phyloP scores from a whole-genome alignment of 164 flowering plant species.

The Sextonia rubra region DNA sequence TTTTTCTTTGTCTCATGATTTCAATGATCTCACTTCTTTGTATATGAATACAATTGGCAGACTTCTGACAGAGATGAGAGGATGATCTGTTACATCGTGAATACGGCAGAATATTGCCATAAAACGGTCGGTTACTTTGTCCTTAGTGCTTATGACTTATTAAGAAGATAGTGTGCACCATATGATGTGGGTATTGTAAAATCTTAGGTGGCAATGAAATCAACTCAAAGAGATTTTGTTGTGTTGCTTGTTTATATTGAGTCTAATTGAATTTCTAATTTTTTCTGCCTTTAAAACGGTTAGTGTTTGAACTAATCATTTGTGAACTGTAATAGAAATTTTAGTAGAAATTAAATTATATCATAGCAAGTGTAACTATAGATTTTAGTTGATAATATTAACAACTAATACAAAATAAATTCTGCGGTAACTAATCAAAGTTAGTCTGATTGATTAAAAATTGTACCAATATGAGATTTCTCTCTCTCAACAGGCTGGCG shows the following conservation, averaged over 20 bases:
- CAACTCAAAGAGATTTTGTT: not conserved
- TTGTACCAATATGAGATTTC: not conserved
- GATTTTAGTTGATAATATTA: not conserved
- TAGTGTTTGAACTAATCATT: not conserved
- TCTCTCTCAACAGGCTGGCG: constrained; percentile 59
- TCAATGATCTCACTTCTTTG: not conserved
- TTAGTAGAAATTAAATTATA: not conserved
- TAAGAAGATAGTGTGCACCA: not conserved
- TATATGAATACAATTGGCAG: constrained; percentile 32
- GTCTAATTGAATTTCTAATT: not conserved
- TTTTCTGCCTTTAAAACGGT: not conserved
- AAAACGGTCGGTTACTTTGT: constrained; percentile 64
- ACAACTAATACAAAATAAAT: too few relatives aligned
- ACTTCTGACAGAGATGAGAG: constrained; percentile 88
- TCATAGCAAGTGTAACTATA: not conserved
- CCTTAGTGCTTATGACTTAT: not conserved
- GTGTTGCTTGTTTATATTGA: not conserved
- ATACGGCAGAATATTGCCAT: constrained; percentile 96
- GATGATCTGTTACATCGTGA: constrained; percentile 85
- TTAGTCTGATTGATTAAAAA: not conserved
- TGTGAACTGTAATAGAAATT: not conserved
- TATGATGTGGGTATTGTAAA: not conserved
- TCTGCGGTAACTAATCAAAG: not conserved
- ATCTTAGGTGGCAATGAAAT: not conserved
- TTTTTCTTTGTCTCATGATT: constrained; percentile 4